Evolutionary conservation across 2,329 filamentous ascomycete genomes (phyloP).

Genomic region (Nakataea oryzae): DNA sequence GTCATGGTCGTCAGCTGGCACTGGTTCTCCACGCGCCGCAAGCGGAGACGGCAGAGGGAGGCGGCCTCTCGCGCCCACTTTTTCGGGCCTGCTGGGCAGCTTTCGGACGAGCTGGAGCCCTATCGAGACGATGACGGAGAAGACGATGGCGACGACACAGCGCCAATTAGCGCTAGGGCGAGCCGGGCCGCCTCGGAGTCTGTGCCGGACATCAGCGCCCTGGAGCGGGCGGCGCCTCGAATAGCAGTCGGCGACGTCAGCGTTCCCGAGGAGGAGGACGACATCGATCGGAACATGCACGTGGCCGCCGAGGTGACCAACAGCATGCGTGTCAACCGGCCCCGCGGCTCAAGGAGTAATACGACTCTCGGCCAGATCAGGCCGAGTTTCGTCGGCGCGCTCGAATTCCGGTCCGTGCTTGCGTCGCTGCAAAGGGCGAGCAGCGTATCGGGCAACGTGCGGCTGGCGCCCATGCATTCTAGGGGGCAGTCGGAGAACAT

Average conservation of each 20-base stretch:
- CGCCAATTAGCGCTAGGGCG: constrained; percentile 14
- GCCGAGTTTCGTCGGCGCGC: constrained; percentile 82
- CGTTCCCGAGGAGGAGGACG: constrained; percentile 29
- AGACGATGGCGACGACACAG: constrained; percentile 38
- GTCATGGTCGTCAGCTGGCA: constrained; percentile 83
- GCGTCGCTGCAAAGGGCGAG: constrained; percentile 76
- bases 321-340: constrained; percentile 81
- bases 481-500: constrained; percentile 59
- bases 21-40: constrained; percentile 63
- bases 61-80: constrained; percentile 66
- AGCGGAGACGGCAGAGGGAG: constrained; percentile 50
- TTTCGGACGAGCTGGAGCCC: constrained; percentile 44
- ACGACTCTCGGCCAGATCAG: constrained; percentile 77
- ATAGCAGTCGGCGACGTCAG: constrained; percentile 27
- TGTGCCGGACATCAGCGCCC: constrained; percentile 26
- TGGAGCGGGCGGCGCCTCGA: constrained; percentile 30
- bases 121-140: constrained; percentile 52
- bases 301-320: constrained; percentile 76
- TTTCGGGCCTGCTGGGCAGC: constrained; percentile 42
- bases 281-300: constrained; percentile 49
- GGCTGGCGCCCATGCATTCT: constrained; percentile 56
- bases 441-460: constrained; percentile 55
- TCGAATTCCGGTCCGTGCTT: constrained; percentile 87
- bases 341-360: constrained; percentile 47
- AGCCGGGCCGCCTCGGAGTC: constrained; percentile 12